Conservation (phyloP, 179 eudicot species). For the Spinacia oleracea region DNA sequence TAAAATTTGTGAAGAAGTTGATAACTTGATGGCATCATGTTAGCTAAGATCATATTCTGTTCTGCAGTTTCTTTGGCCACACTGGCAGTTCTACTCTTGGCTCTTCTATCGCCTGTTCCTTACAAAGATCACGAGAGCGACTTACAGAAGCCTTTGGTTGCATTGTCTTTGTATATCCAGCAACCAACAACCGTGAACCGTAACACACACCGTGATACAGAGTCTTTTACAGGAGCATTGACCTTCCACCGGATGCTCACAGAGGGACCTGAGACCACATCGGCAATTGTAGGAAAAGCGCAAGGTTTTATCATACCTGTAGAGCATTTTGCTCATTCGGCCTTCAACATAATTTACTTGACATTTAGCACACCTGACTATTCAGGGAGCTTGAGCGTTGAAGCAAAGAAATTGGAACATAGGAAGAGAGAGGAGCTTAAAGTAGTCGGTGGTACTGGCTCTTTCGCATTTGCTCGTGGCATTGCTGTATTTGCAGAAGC, state of each 20-base stretch:
- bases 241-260: conserved; percentile 61
- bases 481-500: conserved; percentile 56
- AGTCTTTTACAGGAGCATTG: conserved; percentile 37
- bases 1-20: neutral
- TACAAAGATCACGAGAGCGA: conserved; percentile 28
- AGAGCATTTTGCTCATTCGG: conserved; percentile 57
- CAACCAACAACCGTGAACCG: conserved; percentile 35
- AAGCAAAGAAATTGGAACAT: conserved; percentile 42
- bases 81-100: conserved; percentile 56
- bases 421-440: conserved; percentile 42
- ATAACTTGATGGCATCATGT: conserved; percentile 37
- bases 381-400: conserved; percentile 65
- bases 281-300: conserved; percentile 62
- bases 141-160: conserved; percentile 28
- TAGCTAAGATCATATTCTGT: conserved; percentile 58
- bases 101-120: conserved; percentile 55
- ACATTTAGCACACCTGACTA: conserved; percentile 49
- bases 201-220: conserved; percentile 4
- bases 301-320: conserved; percentile 78
- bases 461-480: conserved; percentile 76
- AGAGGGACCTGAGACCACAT: conserved; percentile 61
- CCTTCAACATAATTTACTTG: conserved; percentile 65
- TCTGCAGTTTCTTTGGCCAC: conserved; percentile 49
- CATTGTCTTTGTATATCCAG: conserved; percentile 68
- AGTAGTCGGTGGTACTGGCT: conserved; percentile 86